Base-by-base conservation (phyloP, 768 basidiomycete species). In the Nevesoporus exiguus region DNA sequence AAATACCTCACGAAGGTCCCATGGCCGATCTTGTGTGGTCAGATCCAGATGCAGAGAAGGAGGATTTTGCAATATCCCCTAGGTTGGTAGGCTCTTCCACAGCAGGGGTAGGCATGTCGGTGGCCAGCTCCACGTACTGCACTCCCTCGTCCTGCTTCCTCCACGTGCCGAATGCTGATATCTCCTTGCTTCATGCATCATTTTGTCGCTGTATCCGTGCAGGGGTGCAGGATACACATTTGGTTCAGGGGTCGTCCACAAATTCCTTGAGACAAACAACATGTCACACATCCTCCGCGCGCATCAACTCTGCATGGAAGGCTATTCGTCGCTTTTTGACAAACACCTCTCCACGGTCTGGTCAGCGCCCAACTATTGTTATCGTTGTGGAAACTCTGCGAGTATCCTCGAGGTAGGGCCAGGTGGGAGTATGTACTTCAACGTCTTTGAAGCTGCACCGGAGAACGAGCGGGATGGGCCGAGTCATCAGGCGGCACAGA, bases 1-100 rank as follows among this genome's bases (percentile, higher is more conserved):
- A 99, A 77, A 98, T 99, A 54, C 97, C 97, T 40, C 97, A 98
- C 64, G 97, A 99, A 72, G 97, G 97, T 4, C 96, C 97, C 25
- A 98, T 99, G 94, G 96, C 96, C 13, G 97, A 99, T 80, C 81
- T 99, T 27, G 97, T 99, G 2, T 99, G 97, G 97, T 98, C 95
- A 42, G 97, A 99, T 80, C 97, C 97, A 33, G 97, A 99, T 74
- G 85, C 93, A 34, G 97, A 99, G 72, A 99, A 98, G 71, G 97
- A 98, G 71, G 97, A 98, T 66, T 99, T 98, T 69, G 96, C 97
- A 27, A 98, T 99, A 73, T 97, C 94, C 55, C 96, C 96, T 53
- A 84, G 96, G 94, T 96, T 59, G 52, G 81, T 73, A 24, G 47
- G 39, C 43, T 59, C 49, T 47, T 44, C 17, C 59, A 42, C 52